Base-by-base conservation (phyloP, 768 basidiomycete species). In the Mycena indigotica region DNA sequence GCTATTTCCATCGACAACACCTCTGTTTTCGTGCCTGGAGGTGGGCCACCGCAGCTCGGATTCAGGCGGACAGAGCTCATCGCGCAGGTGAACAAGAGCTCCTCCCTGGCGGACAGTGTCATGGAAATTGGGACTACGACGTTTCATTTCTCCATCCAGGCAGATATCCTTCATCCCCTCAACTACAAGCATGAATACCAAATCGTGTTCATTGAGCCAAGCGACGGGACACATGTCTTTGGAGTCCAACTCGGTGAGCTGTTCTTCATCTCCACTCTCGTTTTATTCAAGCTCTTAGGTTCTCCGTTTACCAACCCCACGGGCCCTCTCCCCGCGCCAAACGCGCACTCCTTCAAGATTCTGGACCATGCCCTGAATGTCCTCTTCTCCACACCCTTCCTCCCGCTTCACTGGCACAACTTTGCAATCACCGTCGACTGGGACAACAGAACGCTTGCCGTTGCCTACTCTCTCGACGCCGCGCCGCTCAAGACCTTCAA, bases 61-160 rank as follows among this genome's bases (percentile, higher is more conserved):
- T 86, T 85, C 71, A 76, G 83, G 16, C 77, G 83, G 28, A 83
- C 84, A 0, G 85, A 87, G 56, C 65, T 87, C 56, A 83, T 86
- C 54, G 81, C 84, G 0, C 76, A 80, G 57, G 73, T 68, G 32
- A 68, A 78, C 48, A 69, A 71, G 26, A 74, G 74, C 61, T 69
- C 73, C 23, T 63, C 73, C 8, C 70, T 68, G 39, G 66, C 84
- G 44, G 69, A 77, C 53, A 63, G 69, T 2, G 61, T 71, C 19
- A 73, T 81, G 59, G 80, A 84, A 60, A 69, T 66, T 13, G 78
- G 76, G 28, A 73, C 71, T 8, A 78, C 76, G 1, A 76, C 73
- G 26, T 84, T 82, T 69, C 79, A 84, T 59, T 80, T 83, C 50
- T 81, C 80, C 10, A 72, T 85, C 56, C 70, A 71, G 48, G 55